These are phyloP conservation scores for Phoenix roebelenii DNA, from an alignment of 176 grass and related monocot genomes.

Conservation along the genomic window DNA sequence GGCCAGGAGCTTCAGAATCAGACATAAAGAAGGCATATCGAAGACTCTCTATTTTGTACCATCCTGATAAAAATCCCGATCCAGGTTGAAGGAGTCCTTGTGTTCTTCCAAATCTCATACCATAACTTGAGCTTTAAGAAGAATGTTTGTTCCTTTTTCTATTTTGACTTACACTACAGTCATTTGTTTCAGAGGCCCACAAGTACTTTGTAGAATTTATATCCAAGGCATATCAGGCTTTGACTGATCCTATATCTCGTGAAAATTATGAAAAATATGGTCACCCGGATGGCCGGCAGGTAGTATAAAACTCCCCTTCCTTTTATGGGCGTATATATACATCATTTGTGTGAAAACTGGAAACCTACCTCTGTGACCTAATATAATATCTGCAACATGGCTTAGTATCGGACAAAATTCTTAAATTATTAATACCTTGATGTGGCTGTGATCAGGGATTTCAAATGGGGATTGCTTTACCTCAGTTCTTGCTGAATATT, in stretches of 20 bases:
- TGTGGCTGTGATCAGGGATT: constrained; percentile 38
- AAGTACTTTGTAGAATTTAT: constrained; percentile 95
- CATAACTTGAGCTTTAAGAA: not conserved
- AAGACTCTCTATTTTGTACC: constrained; percentile 89
- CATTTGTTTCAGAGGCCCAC: constrained; percentile 73
- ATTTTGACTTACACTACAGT: constrained; percentile 15
- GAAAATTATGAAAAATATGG: constrained; percentile 99
- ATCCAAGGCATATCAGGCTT: constrained; percentile 98
- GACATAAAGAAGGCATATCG: constrained; percentile 95
- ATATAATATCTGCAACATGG: not conserved
- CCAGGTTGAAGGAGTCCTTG: constrained; percentile 41
- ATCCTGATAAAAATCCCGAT: constrained; percentile 99
- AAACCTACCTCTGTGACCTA: not conserved
- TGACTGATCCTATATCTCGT: constrained; percentile 90
- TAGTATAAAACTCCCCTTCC: constrained; percentile 22
- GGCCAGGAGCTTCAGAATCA: constrained; percentile 64
- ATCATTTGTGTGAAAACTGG: constrained; percentile 8
- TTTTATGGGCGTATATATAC: constrained; percentile 5
- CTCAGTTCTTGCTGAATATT: constrained; percentile 87
- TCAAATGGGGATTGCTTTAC: constrained; percentile 98
- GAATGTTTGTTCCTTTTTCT: not conserved
- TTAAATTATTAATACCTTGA: constrained; percentile 5
- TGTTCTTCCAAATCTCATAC: too few species aligned
- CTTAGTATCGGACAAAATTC: not conserved
- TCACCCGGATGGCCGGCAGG: constrained; percentile 98